These are phyloP conservation scores for Cerrena zonata DNA, from an alignment of 1,284 basidiomycete species.

Conservation along the genomic window DNA sequence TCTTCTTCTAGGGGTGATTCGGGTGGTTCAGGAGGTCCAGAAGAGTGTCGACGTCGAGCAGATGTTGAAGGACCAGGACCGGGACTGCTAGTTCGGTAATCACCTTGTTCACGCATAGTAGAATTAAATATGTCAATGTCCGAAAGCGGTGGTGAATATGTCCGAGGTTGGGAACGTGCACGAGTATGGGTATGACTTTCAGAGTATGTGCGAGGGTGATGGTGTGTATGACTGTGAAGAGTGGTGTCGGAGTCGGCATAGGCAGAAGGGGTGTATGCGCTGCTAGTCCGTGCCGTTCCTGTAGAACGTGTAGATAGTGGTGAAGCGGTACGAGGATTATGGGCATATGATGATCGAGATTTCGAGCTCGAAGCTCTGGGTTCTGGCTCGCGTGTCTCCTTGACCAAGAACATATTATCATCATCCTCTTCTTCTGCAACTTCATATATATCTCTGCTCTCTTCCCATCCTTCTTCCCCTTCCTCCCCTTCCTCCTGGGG, in stretches of 20 bases:
- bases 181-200: too few relatives aligned
- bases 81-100: neutral
- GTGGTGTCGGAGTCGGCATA: constrained; percentile 30
- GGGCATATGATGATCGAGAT: too few relatives aligned
- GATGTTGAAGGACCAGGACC: neutral
- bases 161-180: too few relatives aligned
- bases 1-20: neutral
- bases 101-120: neutral
- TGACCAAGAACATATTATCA: too few relatives aligned
- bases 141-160: constrained; percentile 19
- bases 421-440: neutral
- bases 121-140: constrained; percentile 11
- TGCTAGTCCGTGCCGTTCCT: constrained; percentile 22
- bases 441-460: neutral
- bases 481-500: neutral
- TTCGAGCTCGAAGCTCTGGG: neutral
- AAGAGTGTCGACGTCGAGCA: neutral
- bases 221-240: constrained; percentile 11
- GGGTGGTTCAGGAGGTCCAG: neutral
- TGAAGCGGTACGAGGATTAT: constrained; percentile 12
- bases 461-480: neutral
- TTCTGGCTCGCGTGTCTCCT: neutral
- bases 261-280: constrained; percentile 27
- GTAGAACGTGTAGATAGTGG: constrained; percentile 36
- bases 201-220: too few relatives aligned